Percentiles rank a stretch among this genome's conserved stretches.
These are phyloP conservation scores for Hemerocallis citrina DNA, from an alignment of 106 monocot species.

Conservation along the genomic window DNA sequence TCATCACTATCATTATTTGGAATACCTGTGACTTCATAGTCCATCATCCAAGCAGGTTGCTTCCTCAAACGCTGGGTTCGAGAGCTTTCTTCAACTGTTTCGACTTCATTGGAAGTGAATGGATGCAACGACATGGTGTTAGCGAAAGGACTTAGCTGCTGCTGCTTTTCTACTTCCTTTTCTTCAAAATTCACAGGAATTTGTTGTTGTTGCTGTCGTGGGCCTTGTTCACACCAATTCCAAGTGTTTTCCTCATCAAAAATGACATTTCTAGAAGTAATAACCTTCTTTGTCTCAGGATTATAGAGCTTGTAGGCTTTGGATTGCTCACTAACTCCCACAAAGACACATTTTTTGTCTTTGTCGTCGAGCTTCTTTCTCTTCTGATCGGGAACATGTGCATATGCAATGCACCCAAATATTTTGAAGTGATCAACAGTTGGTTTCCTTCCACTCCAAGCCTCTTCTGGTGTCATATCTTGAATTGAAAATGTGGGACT, in stretches of 20 bases:
- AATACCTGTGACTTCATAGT: no score
- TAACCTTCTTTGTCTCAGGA: not conserved
- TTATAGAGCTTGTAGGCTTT: slow-evolving; percentile 7
- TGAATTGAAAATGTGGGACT: slow-evolving; percentile 1
- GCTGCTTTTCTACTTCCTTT: not conserved
- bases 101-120: no score
- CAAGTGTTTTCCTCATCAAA: slow-evolving; percentile 1
- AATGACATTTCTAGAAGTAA: not conserved
- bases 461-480: slow-evolving; percentile 1
- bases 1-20: not conserved
- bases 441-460: slow-evolving; percentile 4
- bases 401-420: not conserved
- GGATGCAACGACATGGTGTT: not conserved
- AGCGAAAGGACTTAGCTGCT: not conserved
- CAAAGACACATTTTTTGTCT: not conserved
- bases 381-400: not conserved
- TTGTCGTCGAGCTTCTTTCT: slow-evolving; percentile 2
- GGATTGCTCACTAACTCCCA: not conserved
- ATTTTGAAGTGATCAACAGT: not conserved
- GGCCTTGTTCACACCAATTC: not conserved
- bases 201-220: not conserved
- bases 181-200: not conserved
- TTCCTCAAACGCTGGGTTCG: no score
- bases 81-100: no score
- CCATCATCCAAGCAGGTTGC: not conserved